A percentile compares a stretch with the other conserved stretches of the same genome.
Evolutionary conservation across 2,329 filamentous ascomycete genomes (phyloP).

Genomic region (Aplosporella prunicola): DNA sequence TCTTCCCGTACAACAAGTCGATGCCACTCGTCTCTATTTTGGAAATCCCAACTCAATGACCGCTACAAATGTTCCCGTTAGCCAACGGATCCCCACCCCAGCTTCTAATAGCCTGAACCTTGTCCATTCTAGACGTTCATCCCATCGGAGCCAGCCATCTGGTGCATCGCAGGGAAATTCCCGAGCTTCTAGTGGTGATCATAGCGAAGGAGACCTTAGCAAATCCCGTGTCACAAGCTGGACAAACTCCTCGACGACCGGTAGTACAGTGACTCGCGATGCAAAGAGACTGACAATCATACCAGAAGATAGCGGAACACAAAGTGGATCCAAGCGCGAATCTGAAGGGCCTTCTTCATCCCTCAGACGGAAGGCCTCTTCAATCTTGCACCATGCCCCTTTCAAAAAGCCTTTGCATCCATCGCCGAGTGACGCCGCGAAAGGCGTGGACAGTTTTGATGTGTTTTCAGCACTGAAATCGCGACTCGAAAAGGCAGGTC

Average conservation of each 20-base stretch:
- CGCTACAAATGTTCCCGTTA: no score
- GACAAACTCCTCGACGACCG: slow-evolving; percentile 54
- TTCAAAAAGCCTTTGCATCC: slow-evolving; percentile 2
- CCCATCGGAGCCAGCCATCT: no score
- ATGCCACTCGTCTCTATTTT: slow-evolving; percentile 35
- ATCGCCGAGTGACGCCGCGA: slow-evolving; percentile 16
- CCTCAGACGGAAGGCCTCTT: slow-evolving; percentile 18
- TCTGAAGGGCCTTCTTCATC: slow-evolving; percentile 12
- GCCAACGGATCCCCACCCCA: no score
- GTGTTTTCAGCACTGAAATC: slow-evolving; percentile 58
- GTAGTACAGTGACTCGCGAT: slow-evolving; percentile 43
- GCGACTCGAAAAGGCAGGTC: slow-evolving; percentile 34
- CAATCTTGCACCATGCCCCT: slow-evolving; percentile 21
- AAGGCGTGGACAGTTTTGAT: slow-evolving; percentile 3
- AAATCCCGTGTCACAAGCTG: slow-evolving; percentile 65
- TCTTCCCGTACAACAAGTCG: slow-evolving; percentile 46
- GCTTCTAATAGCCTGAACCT: no score
- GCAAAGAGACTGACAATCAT: slow-evolving; percentile 55
- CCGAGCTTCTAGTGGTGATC: slow-evolving; percentile 19
- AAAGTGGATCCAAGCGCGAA: slow-evolving; percentile 14
- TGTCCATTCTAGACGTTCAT: no score
- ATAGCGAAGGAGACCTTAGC: slow-evolving; percentile 37
- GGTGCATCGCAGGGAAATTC: background rate
- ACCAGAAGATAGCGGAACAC: slow-evolving; percentile 46
- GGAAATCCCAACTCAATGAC: no score